Evolutionary conservation across 148 eudicot genomes (phyloP).

Genomic region (Amaranthus palmeri): DNA sequence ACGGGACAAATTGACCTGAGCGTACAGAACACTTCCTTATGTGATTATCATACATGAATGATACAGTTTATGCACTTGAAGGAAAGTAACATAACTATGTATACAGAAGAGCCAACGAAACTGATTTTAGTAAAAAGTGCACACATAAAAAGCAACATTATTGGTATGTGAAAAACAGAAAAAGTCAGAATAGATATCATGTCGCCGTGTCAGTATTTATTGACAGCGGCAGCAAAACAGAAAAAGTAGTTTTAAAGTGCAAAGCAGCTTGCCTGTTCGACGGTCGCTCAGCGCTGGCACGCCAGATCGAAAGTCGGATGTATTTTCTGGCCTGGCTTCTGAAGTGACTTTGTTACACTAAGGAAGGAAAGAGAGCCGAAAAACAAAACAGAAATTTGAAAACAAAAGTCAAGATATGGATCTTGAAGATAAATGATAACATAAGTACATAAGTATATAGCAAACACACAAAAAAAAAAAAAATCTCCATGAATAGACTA

Average conservation of each 20-base stretch:
- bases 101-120: background rate
- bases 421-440: background rate
- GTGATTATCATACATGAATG: background rate
- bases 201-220: too few species aligned
- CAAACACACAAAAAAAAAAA: background rate
- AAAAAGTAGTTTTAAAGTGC: background rate
- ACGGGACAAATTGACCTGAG: slow-evolving; percentile 51
- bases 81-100: background rate
- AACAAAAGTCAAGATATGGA: background rate
- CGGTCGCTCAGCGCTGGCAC: slow-evolving; percentile 59
- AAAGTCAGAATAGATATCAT: background rate
- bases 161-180: background rate
- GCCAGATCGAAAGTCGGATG: slow-evolving; percentile 40
- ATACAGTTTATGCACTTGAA: background rate
- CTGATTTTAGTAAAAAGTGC: background rate
- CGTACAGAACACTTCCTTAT: slow-evolving; percentile 9
- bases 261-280: slow-evolving; percentile 49
- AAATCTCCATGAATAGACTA: background rate
- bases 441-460: background rate
- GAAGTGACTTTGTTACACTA: slow-evolving; percentile 40
- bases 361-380: background rate
- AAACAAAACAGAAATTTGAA: background rate
- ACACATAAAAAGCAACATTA: too few species aligned
- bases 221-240: too few species aligned
- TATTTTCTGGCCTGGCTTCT: slow-evolving; percentile 27